Percentiles rank a stretch among this genome's conserved stretches.
Conservation (phyloP, 1,139 yeast species). For the Groenewaldozyma sp. region DNA sequence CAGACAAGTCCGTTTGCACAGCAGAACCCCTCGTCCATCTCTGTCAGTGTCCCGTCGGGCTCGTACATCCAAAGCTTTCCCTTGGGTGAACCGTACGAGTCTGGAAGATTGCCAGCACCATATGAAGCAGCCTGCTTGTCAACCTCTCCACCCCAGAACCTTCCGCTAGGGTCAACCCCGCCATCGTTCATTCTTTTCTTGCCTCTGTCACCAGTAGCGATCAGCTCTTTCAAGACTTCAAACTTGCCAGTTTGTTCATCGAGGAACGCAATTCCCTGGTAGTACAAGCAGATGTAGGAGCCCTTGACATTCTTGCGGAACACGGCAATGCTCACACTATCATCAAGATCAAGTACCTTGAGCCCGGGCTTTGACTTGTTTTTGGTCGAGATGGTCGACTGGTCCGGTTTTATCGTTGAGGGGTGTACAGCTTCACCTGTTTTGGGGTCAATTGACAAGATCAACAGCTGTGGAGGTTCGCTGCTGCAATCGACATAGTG, state of each 20-base stretch:
- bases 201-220: slow-evolving; percentile 19
- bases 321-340: slow-evolving; percentile 21
- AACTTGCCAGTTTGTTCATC: slow-evolving; percentile 27
- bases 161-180: slow-evolving; percentile 27
- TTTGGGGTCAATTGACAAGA: slow-evolving; percentile 7
- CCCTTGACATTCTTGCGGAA: slow-evolving; percentile 20
- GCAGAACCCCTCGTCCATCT: slow-evolving; percentile 18
- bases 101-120: slow-evolving; percentile 13
- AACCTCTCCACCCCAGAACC: slow-evolving; percentile 21
- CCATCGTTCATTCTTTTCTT: slow-evolving; percentile 25
- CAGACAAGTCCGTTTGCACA: slow-evolving; percentile 64
- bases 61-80: slow-evolving; percentile 31
- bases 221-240: slow-evolving; percentile 22
- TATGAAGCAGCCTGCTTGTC: slow-evolving; percentile 24
- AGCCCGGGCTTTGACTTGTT: slow-evolving; percentile 15
- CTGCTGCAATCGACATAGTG: slow-evolving; percentile 23
- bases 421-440: slow-evolving; percentile 17
- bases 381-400: slow-evolving; percentile 10
- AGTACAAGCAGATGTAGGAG: slow-evolving; percentile 23
- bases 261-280: slow-evolving; percentile 23
- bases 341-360: slow-evolving; percentile 19
- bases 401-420: background rate
- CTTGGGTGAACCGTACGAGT: slow-evolving; percentile 18
- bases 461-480: slow-evolving; percentile 10
- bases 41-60: slow-evolving; percentile 18